Percentiles rank a stretch among this genome's conserved stretches.
phyloP scores from a whole-genome alignment of 441 rosid genomes.

The Mallotus japonicus region DNA sequence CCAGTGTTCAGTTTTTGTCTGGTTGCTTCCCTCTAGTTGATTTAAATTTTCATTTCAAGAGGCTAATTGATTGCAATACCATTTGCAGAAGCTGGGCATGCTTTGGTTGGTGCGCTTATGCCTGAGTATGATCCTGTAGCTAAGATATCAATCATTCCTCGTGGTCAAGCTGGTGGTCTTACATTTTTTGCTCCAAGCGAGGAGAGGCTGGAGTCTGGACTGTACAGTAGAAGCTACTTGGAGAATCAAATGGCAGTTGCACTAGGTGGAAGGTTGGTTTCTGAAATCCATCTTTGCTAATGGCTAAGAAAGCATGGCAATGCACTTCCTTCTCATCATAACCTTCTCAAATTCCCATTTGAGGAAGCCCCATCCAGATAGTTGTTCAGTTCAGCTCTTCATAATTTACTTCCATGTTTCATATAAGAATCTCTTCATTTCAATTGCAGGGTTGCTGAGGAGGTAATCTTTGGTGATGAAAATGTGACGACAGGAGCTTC shows the following conservation, averaged over 20 bases:
- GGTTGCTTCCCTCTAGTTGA: not conserved
- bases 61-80: conserved; percentile 17
- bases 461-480: conserved; percentile 79
- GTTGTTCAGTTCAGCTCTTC: not conserved
- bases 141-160: conserved; percentile 92
- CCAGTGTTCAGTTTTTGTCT: not conserved
- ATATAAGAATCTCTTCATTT: not conserved
- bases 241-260: conserved; percentile 99
- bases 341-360: no score
- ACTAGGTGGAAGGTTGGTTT: conserved; percentile 82
- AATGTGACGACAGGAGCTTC: conserved; percentile 98
- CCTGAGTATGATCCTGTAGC: conserved; percentile 95
- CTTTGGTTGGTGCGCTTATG: conserved; percentile 91
- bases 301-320: not conserved
- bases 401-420: not conserved
- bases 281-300: not conserved
- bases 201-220: conserved; percentile 93
- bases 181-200: conserved; percentile 94
- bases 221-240: conserved; percentile 89
- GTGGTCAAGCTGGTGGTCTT: conserved; percentile 96
- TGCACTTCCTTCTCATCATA: not conserved
- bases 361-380: not conserved
- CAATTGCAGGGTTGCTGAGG: conserved; percentile 72
- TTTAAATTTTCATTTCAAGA: not conserved
- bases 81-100: conserved; percentile 92